Base-by-base conservation (phyloP, 108 stramenopile genomes). In the Nitzschia putrida region DNA sequence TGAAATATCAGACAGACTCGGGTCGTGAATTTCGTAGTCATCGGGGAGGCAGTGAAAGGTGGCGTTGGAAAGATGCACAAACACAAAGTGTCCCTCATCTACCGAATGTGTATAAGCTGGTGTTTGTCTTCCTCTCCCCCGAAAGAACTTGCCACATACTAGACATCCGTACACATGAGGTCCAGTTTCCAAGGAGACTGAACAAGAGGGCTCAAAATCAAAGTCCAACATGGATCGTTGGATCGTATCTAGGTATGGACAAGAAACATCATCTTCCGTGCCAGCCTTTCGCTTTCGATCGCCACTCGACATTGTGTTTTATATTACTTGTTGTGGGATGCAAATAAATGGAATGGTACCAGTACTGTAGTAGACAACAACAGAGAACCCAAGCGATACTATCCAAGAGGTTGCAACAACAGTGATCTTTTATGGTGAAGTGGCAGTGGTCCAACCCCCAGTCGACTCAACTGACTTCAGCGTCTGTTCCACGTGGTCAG, bases 161-260 rank as follows among this genome's bases (percentile, higher is more conserved):
- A 99, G 85, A 79, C 99, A 99, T 0, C 77, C 91, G 67, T 98
- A 99, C 18, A 99, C 94, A 79, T 98, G 95, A 8, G 91, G 80
- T 26, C 93, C 93, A 16, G 90, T 74, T 47, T 89, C 83, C 50
- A 98, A 76, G 13, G 97, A 88, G 9, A 96, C 84, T 59, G 94
- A 93, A 82, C 99, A 95, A 66, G 91, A 84, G 23, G 81, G 88
- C 66, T 96, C 93, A 60, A 96, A 95, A 73, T 98, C 98, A 71
- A 98, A 99, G 72, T 98, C 97, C 43, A 99, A 80, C 34, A 90
- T 56, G 43, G 92, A 77, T 54, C 99, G 94, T 54, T 97, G 82
- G 75, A 99, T 91, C 25, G 97, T 99, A 80, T 98, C 97, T 24
- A 99, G 86, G 66, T 97, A 98, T n/a, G 98, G 99, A 80, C 99